Evolutionary conservation across 176 grass and related monocot genomes (phyloP).

Genomic region (Aegilops bicornis): DNA sequence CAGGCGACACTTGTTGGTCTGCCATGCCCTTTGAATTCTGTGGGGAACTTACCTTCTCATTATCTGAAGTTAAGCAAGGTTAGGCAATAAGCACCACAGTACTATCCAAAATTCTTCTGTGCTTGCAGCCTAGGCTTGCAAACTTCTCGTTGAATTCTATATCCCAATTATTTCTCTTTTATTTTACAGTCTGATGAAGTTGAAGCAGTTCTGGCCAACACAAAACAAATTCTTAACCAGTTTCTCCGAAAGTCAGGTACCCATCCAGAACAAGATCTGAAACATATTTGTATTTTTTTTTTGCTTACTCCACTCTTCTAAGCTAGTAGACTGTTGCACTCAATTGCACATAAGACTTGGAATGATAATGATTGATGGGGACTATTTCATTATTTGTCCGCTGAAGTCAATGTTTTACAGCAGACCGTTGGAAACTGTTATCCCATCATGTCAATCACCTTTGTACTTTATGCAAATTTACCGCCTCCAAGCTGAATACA

Average conservation of each 20-base stretch:
- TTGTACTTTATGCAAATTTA: conserved; percentile 5
- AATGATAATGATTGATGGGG: neutral
- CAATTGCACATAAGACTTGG: neutral
- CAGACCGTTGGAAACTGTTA: neutral
- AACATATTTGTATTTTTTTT: neutral
- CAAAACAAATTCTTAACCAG: conserved; percentile 98
- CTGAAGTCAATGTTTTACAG: neutral
- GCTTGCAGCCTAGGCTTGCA: neutral
- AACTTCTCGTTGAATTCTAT: conserved; percentile 6
- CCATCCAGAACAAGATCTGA: conserved; percentile 24
- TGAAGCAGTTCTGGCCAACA: conserved; percentile 87
- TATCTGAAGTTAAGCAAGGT: conserved; percentile 91
- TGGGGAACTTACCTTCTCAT: conserved; percentile 77
- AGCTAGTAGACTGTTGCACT: conserved; percentile 18
- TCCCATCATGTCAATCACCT: neutral
- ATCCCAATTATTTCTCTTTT: conserved; percentile 36
- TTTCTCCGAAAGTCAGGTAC: conserved; percentile 92
- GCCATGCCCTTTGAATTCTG: conserved; percentile 89
- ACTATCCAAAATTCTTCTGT: conserved; percentile 15
- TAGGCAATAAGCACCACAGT: conserved; percentile 10
- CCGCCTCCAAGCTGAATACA: neutral
- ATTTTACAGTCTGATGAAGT: conserved; percentile 80
- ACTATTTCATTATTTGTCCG: conserved; percentile 19
- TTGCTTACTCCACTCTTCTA: conserved; percentile 19
- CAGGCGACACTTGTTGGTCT: conserved; percentile 95